Evolutionary conservation across 2,329 filamentous ascomycete species (phyloP).

Genomic region (Myriosclerotinia duriaeana): DNA sequence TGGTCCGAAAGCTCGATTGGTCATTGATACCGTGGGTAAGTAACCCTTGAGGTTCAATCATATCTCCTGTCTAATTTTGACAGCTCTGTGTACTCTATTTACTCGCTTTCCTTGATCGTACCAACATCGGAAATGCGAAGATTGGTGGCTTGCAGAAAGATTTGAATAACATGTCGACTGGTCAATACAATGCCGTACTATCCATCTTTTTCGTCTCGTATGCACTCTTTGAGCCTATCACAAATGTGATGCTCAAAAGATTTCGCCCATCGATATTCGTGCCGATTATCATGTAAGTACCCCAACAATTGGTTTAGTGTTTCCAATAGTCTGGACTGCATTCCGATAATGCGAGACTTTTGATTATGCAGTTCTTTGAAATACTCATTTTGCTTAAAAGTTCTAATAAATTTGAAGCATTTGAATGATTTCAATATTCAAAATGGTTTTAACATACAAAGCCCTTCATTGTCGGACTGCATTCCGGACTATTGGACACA

Average conservation of each 20-base stretch:
- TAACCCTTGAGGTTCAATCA: constrained; percentile 3
- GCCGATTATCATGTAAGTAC: constrained; percentile 71
- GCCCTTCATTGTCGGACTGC: too few species aligned
- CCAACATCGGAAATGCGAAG: constrained; percentile 77
- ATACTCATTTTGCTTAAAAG: too few species aligned
- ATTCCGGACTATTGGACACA: too few species aligned
- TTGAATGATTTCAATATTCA: too few species aligned
- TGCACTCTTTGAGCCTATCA: constrained; percentile 72
- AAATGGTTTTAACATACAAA: too few species aligned
- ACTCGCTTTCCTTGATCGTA: constrained; percentile 71
- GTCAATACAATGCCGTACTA: constrained; percentile 71
- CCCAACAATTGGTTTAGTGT: too few species aligned
- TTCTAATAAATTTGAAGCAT: too few species aligned
- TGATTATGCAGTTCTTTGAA: too few species aligned
- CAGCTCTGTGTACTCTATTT: constrained; percentile 72
- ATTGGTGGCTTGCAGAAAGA: constrained; percentile 60
- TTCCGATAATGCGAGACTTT: too few species aligned
- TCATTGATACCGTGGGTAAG: constrained; percentile 59
- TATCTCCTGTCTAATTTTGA: constrained; percentile 25
- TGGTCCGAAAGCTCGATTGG: constrained; percentile 62
- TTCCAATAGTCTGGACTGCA: too few species aligned
- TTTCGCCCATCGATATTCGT: constrained; percentile 77
- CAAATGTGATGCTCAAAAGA: constrained; percentile 70
- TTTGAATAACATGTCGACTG: constrained; percentile 57
- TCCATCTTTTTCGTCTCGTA: constrained; percentile 90